These are phyloP conservation scores for Calocera cornea DNA, from an alignment of 768 basidiomycete genomes.

Conservation along the genomic window DNA sequence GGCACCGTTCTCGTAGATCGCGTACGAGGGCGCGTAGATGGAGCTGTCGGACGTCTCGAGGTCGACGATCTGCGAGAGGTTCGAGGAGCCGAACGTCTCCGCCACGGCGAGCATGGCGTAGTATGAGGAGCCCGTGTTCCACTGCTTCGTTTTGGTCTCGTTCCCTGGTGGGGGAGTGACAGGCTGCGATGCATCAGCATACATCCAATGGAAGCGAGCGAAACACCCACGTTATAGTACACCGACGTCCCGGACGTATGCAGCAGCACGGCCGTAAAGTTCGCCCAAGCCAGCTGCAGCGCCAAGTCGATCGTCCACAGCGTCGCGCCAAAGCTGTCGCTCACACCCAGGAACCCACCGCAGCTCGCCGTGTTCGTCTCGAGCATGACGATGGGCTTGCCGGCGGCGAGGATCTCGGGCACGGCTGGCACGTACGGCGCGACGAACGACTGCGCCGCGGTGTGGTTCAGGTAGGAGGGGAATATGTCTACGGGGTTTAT, in stretches of 20 bases:
- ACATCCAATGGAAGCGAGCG: neutral
- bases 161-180: constrained; percentile 45
- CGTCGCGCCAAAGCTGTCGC: constrained; percentile 47
- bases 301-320: constrained; percentile 53
- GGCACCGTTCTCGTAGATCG: constrained; percentile 56
- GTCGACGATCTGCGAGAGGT: constrained; percentile 54
- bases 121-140: constrained; percentile 63
- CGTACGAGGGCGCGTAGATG: constrained; percentile 47
- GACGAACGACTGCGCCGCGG: constrained; percentile 37
- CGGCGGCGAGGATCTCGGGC: constrained; percentile 25
- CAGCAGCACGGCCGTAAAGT: constrained; percentile 39
- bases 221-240: constrained; percentile 38
- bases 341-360: constrained; percentile 37
- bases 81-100: constrained; percentile 54
- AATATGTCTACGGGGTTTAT: constrained; percentile 31
- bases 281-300: constrained; percentile 42
- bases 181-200: constrained; percentile 23
- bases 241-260: constrained; percentile 41
- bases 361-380: constrained; percentile 52
- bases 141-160: constrained; percentile 43
- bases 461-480: constrained; percentile 46
- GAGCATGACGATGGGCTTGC: constrained; percentile 45
- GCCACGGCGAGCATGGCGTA: constrained; percentile 59
- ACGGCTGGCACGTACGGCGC: constrained; percentile 39
- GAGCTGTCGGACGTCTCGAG: constrained; percentile 39